Evolutionary conservation across 2,329 filamentous ascomycete species (phyloP).

Genomic region (Aspergillus persii): DNA sequence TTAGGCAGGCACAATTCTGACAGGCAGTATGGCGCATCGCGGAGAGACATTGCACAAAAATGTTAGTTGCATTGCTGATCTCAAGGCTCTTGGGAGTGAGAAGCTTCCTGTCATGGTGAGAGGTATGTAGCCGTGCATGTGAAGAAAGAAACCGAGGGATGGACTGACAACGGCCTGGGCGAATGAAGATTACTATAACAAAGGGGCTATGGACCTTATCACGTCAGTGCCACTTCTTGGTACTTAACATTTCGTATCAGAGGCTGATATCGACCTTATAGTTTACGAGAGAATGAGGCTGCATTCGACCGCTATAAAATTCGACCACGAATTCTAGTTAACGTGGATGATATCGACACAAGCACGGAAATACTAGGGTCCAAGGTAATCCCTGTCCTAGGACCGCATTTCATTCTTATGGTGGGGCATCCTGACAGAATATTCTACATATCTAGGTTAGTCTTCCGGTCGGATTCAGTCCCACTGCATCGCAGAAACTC

Average conservation of each 20-base stretch:
- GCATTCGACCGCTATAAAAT: slow-evolving; percentile 54
- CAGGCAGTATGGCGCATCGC: slow-evolving; percentile 29
- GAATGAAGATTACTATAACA: slow-evolving; percentile 55
- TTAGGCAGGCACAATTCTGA: no score
- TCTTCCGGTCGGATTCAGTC: slow-evolving; percentile 55
- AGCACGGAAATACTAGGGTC: slow-evolving; percentile 46
- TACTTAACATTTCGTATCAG: neutral
- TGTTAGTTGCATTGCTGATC: slow-evolving; percentile 36
- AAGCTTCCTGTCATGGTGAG: slow-evolving; percentile 41
- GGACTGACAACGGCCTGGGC: neutral
- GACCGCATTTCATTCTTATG: neutral
- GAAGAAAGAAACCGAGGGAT: neutral
- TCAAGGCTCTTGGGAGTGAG: slow-evolving; percentile 40
- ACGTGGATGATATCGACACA: slow-evolving; percentile 46
- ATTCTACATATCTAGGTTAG: slow-evolving; percentile 27
- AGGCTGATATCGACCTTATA: slow-evolving; percentile 5
- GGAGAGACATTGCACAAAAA: slow-evolving; percentile 29
- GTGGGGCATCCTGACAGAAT: neutral
- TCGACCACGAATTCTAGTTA: slow-evolving; percentile 45
- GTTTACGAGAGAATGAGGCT: slow-evolving; percentile 52
- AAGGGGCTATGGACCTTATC: slow-evolving; percentile 55
- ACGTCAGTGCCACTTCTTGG: slow-evolving; percentile 33
- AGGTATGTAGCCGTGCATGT: slow-evolving; percentile 20
- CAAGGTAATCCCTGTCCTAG: slow-evolving; percentile 20
- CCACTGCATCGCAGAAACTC: slow-evolving; percentile 53